Evolutionary conservation across 495 filamentous ascomycete species (phyloP).

Genomic region (Talaromyces adpressus): DNA sequence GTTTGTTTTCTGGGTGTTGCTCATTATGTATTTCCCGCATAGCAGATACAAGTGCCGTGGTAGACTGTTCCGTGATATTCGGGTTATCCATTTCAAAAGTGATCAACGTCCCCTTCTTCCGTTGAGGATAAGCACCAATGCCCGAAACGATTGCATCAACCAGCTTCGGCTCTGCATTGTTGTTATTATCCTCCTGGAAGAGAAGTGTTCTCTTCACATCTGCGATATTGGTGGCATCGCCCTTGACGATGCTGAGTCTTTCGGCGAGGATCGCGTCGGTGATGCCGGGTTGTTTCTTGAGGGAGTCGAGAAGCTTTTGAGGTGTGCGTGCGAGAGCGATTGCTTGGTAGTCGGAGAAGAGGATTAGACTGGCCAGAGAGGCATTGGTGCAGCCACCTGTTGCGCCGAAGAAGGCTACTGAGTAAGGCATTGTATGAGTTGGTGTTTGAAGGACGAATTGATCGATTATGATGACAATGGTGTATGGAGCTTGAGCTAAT

Average conservation of each 20-base stretch:
- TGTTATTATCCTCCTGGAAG: slow-evolving; percentile 1
- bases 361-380: slow-evolving; percentile 41
- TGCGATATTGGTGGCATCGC: slow-evolving; percentile 41
- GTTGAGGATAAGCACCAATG: slow-evolving; percentile 32
- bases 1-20: slow-evolving; percentile 11
- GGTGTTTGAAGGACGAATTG: neutral
- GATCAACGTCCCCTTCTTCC: slow-evolving; percentile 11
- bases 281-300: slow-evolving; percentile 27
- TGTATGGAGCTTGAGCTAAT: neutral
- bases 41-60: slow-evolving; percentile 19
- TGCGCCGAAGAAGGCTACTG: slow-evolving; percentile 44
- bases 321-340: slow-evolving; percentile 54
- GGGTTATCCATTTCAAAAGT: slow-evolving; percentile 15
- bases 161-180: slow-evolving; percentile 1
- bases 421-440: slow-evolving; percentile 10
- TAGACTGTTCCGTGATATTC: slow-evolving; percentile 22
- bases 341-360: slow-evolving; percentile 33
- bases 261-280: slow-evolving; percentile 19
- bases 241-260: slow-evolving; percentile 42
- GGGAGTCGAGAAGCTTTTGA: slow-evolving; percentile 46
- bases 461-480: neutral
- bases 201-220: slow-evolving; percentile 30
- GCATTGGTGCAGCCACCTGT: slow-evolving; percentile 42
- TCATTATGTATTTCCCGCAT: slow-evolving; percentile 16
- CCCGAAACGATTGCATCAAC: slow-evolving; percentile 36